Evolutionary conservation across 2,329 filamentous ascomycete species (phyloP).

Genomic region (Colletotrichum higginsianum): DNA sequence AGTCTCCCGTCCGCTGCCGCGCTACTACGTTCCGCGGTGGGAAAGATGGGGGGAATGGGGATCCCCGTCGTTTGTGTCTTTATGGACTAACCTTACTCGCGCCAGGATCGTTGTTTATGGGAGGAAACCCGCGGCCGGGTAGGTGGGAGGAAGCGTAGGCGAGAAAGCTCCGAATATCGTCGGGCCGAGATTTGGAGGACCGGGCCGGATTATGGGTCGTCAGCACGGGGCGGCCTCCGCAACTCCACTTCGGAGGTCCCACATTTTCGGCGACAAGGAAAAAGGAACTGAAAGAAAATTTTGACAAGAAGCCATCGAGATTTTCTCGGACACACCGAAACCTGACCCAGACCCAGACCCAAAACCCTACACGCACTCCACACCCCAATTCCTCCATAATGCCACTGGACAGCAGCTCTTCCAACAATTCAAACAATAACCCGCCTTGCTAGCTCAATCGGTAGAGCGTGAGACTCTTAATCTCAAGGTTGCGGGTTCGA

Average conservation of each 20-base stretch:
- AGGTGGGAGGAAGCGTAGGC: background rate
- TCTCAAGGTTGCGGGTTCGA: conserved; percentile 46
- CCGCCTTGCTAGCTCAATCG: conserved; percentile 73
- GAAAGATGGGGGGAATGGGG: too few species aligned
- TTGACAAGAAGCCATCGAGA: conserved; percentile 9
- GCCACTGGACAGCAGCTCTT: rapidly evolving
- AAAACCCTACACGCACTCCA: background rate
- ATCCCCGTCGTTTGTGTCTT: background rate
- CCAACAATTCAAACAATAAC: conserved; percentile 2
- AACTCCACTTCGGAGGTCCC: background rate
- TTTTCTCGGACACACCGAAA: conserved; percentile 17
- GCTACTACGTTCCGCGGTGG: too few species aligned
- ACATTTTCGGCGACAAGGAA: background rate
- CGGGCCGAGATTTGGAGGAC: conserved; percentile 1
- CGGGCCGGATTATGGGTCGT: conserved; percentile 4
- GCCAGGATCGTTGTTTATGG: conserved; percentile 39
- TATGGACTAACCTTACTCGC: background rate
- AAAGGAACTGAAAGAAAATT: background rate
- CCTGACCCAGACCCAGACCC: background rate
- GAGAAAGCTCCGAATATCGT: too few species aligned
- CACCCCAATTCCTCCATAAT: background rate
- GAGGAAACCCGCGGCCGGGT: conserved; percentile 11
- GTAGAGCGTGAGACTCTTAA: conserved; percentile 82
- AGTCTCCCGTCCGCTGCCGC: conserved; percentile 38
- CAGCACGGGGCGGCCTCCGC: background rate